These are phyloP conservation scores for Trichoderma simmonsii DNA, from an alignment of 2,329 filamentous ascomycete species.

Conservation along the genomic window DNA sequence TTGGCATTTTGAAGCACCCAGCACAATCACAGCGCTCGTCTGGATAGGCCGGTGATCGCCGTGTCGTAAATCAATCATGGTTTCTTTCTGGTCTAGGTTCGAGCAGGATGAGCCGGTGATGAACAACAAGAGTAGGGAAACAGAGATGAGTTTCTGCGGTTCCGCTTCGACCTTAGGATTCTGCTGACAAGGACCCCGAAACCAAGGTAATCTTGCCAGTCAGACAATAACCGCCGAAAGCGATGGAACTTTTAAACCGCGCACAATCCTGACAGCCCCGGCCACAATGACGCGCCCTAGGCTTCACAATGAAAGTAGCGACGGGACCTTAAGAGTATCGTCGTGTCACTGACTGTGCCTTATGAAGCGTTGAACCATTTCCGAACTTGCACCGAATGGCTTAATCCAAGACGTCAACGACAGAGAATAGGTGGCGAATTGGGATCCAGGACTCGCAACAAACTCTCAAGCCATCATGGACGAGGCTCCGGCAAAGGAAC, in stretches of 20 bases:
- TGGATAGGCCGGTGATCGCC: conserved; percentile 44
- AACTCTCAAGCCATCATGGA: not conserved
- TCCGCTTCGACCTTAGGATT: not conserved
- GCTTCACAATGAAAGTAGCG: not conserved
- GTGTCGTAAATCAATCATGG: conserved; percentile 22
- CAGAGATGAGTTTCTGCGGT: not conserved
- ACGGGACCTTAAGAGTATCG: not conserved
- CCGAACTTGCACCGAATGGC: not conserved
- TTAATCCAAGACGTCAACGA: not conserved
- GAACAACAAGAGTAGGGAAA: not conserved
- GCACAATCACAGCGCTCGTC: conserved; percentile 49
- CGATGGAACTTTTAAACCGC: not conserved
- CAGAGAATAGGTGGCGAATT: not conserved
- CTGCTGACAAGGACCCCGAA: not conserved
- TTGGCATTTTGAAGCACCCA: conserved; percentile 37
- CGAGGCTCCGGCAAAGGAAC: not conserved
- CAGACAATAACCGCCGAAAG: not conserved
- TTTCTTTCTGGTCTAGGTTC: not conserved
- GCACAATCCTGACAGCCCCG: not conserved
- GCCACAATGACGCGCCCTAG: not conserved
- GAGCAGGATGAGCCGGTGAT: no score
- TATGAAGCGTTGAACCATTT: conserved; percentile 1
- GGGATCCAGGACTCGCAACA: not conserved
- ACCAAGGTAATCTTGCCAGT: not conserved
- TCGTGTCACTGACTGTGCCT: conserved; percentile 1